Percentiles rank a stretch among this genome's conserved stretches.
Conservation (phyloP, 2,329 filamentous ascomycete species). For the Paraphaeosphaeria minitans region DNA sequence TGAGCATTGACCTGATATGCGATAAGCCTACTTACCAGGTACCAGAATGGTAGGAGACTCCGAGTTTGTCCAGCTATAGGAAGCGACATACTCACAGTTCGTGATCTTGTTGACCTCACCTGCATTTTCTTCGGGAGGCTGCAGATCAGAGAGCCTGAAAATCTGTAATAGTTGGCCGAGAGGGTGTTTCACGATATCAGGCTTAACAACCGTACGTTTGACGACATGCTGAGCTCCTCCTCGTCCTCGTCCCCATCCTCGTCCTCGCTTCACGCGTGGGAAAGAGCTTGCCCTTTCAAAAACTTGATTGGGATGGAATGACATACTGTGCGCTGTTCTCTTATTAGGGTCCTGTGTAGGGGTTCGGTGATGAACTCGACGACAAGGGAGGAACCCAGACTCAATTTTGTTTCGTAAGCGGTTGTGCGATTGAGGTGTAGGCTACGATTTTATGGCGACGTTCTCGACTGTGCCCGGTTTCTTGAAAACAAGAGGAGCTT, state of each 20-base stretch:
- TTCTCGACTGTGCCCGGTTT: not conserved
- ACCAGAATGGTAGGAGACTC: constrained; percentile 45
- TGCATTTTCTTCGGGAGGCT: not conserved
- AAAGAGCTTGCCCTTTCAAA: constrained; percentile 29
- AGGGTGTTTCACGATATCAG: constrained; percentile 34
- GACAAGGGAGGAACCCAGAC: not conserved
- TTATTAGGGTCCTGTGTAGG: not conserved
- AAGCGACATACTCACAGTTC: constrained; percentile 52
- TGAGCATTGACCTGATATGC: not conserved
- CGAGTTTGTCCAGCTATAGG: constrained; percentile 58
- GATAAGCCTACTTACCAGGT: constrained; percentile 27
- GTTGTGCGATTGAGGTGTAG: not conserved
- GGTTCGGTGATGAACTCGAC: not conserved
- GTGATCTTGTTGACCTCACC: constrained; percentile 38
- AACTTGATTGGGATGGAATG: constrained; percentile 12
- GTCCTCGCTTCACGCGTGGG: constrained; percentile 27
- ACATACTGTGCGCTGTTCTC: constrained; percentile 9
- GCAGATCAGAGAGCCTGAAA: constrained; percentile 22
- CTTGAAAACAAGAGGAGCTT: not conserved
- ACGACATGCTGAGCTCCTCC: constrained; percentile 22
- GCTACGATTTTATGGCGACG: too few relatives aligned
- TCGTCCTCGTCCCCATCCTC: constrained; percentile 26
- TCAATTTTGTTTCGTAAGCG: not conserved
- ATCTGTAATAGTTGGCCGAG: constrained; percentile 35
- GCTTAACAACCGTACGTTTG: constrained; percentile 18